Base-by-base conservation (phyloP, 345 rosid genomes). In the Corchorus capsularis region DNA sequence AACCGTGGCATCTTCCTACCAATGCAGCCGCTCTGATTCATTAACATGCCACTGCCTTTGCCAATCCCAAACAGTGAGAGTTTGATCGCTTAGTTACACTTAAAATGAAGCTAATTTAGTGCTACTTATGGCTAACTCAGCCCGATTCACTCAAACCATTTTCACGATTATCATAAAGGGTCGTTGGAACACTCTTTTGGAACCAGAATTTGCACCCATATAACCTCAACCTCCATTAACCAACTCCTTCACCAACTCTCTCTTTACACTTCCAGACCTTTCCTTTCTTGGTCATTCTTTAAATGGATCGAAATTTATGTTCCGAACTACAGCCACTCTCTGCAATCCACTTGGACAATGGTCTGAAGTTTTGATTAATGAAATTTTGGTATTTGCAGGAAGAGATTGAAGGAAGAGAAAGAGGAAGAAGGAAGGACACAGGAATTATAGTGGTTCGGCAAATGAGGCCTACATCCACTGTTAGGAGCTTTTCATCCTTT, bases 271-370 rank as follows among this genome's bases (percentile, higher is more conserved):
- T 43, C 54, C 13, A 76, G 78, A 67, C 87, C 92, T 83, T 83
- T 70, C 10, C 88, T 85, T 74, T 83, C 91, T 1, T 87, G 87
- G 91, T 81, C 78, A 41, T 89, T 93, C 84, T 95, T 84, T 72
- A 87, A 32, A 80, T 85, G 89, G 88, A 53, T 81, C 32, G 90
- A 90, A 71, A 50, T 2, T 17, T 84, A 88, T 1, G 9, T 85
- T 0, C 92, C 92, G 9, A 76, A 77, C 41, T 87, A 71, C 71
- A 88, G 84, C 34, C 97, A 92, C 74, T 78, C 86, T 13, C 78
- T 95, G 47, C 94, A 88, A 75, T 84, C 92, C 47, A 88, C 93
- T 1, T 95, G 98, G 98, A 81, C 90, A 35, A 95, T 93, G 99
- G 73, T 95, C 63, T n/a, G n/a, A n/a, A n/a, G n/a, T n/a, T n/a